Conservation (phyloP, 139 green algal genomes). For the Chlamydomonas sp. region DNA sequence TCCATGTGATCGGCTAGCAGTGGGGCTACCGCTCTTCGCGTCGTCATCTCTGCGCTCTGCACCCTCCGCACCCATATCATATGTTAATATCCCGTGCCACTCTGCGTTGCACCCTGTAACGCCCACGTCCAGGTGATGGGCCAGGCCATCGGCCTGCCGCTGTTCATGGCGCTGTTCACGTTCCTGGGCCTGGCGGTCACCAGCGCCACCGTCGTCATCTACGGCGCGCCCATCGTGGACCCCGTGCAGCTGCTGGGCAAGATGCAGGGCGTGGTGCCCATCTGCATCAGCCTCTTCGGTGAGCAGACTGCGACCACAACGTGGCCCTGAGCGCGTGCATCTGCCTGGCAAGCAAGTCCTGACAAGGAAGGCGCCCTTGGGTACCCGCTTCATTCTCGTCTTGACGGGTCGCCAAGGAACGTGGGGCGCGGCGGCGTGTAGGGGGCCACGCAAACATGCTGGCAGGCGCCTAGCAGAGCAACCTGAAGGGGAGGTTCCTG, state of each 20-base stretch:
- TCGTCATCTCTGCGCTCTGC: no score
- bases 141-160: conserved; percentile 80
- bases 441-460: no score
- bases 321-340: background rate
- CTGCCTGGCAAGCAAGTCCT: background rate
- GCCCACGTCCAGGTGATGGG: conserved; percentile 49
- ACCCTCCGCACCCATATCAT: background rate
- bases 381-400: no score
- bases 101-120: background rate
- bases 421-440: no score
- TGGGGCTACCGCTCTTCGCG: no score
- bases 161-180: conserved; percentile 84
- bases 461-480: no score
- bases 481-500: no score
- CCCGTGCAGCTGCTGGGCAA: conserved; percentile 73
- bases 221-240: conserved; percentile 77
- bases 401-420: no score
- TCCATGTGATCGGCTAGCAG: no score
- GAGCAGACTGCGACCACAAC: background rate
- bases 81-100: background rate
- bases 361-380: background rate
- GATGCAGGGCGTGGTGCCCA: conserved; percentile 58
- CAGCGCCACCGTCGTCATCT: conserved; percentile 79
- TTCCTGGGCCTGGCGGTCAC: conserved; percentile 85
- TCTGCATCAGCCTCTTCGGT: conserved; percentile 67